Evolutionary conservation across 495 filamentous ascomycete genomes (phyloP), one percentile per base, ranked within the genome.

Genomic region (Tuber indicum): DNA sequence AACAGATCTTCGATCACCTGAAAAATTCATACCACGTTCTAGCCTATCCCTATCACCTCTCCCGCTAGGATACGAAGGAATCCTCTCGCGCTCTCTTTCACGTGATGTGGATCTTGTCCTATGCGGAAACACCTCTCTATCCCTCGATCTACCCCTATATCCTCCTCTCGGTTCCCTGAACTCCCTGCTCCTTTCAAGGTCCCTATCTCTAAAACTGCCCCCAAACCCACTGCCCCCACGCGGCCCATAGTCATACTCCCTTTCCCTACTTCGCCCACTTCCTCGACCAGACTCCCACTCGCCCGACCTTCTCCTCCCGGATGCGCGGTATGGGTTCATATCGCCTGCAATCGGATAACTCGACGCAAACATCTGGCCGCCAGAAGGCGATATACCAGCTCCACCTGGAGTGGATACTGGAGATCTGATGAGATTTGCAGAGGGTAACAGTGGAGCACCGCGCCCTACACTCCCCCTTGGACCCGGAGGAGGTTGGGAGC

Each of bases 251-350:
- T 82, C 81, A 17, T 66, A 66, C n/a, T 66, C 58, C 16, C 58
- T 66, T 32, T 66, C 58, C 12, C 58, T 66, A n/a, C 58, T 66
- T 66, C 58, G 58, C 58, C 58, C 58, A 44, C 76, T 76, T 32
- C 76, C 79, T 10, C 74, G 78, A 16, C 81, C 77, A n/a, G 73
- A 70, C 58, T 81, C 80, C 81, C 81, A 81, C 72, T 83, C 81
- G 72, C 77, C 79, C 16, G 81, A 83, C 26, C 81, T 77, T n/a
- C 81, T 76, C 58, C 81, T 75, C 74, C 70, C 70, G 44, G 75
- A 75, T 69, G 81, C 78, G 66, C 79, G 71, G 36, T 77, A 75
- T 26, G 75, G 73, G 66, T 82, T 78, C 58, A 75, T 62, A 66
- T 83, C 81, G 32, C 76, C 77, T 46, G 77, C 81, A 32, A 79